Evolutionary conservation across 2,329 filamentous ascomycete species (phyloP).

Genomic region (Talaromyces sp.): DNA sequence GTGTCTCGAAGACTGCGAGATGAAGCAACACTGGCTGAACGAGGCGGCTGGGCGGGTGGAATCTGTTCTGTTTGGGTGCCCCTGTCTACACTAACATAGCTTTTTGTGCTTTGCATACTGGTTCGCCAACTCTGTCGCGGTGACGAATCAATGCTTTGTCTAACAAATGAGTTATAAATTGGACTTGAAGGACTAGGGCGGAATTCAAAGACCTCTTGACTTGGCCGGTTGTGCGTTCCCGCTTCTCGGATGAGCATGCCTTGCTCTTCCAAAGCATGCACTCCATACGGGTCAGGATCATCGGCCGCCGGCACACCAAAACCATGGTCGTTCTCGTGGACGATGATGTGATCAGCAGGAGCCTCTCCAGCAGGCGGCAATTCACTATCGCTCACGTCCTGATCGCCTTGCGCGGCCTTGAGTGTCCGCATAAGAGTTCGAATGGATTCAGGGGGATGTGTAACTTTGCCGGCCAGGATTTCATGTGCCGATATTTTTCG

Average conservation of each 20-base stretch:
- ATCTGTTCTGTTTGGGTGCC: constrained; percentile 64
- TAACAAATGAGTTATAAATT: constrained; percentile 50
- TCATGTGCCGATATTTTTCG: constrained; percentile 57
- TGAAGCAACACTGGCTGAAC: constrained; percentile 33
- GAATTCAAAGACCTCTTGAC: constrained; percentile 77
- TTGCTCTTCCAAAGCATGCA: constrained; percentile 75
- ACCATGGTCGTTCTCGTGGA: constrained; percentile 34
- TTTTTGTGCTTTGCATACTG: constrained; percentile 61
- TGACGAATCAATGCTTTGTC: constrained; percentile 66
- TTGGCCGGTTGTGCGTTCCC: constrained; percentile 67
- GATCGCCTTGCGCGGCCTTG: constrained; percentile 79
- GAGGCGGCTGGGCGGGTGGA: constrained; percentile 22
- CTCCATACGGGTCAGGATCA: constrained; percentile 88
- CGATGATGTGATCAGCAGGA: constrained; percentile 67
- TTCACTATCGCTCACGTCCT: constrained; percentile 63
- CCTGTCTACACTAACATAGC: constrained; percentile 50
- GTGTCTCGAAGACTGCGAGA: constrained; percentile 26
- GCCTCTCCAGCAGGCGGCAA: constrained; percentile 62
- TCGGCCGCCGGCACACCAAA: constrained; percentile 76
- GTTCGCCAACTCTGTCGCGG: constrained; percentile 58
- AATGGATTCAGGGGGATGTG: constrained; percentile 52
- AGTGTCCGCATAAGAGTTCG: constrained; percentile 71
- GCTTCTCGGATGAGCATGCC: constrained; percentile 87
- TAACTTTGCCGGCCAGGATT: constrained; percentile 58
- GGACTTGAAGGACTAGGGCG: constrained; percentile 72